Conservation (phyloP, 2,329 filamentous ascomycete species). For the Microcyclospora tardicrescens region DNA sequence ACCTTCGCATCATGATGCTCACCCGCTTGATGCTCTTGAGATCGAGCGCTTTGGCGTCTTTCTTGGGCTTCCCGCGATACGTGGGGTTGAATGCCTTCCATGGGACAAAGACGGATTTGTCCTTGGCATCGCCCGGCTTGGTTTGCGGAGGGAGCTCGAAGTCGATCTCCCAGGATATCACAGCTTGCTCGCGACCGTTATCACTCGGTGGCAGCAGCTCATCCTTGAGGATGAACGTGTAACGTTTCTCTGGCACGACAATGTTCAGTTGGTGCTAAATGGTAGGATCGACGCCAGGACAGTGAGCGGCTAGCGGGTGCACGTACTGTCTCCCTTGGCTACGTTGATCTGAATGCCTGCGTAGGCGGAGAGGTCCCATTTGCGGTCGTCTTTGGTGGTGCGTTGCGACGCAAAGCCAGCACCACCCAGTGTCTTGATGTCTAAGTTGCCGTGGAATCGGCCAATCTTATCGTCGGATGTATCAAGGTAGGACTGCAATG, state of each 20-base stretch:
- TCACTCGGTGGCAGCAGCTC: constrained; percentile 42
- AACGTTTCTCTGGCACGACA: constrained; percentile 39
- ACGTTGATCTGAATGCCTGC: constrained; percentile 48
- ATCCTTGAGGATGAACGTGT: constrained; percentile 66
- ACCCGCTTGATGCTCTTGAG: constrained; percentile 49
- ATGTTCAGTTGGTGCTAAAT: neutral
- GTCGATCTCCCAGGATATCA: constrained; percentile 61
- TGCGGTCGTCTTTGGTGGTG: constrained; percentile 42
- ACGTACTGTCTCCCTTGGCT: constrained; percentile 38
- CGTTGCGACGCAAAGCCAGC: constrained; percentile 74
- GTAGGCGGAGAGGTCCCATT: constrained; percentile 52
- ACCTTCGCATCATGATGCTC: constrained; percentile 74
- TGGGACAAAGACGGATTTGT: constrained; percentile 39
- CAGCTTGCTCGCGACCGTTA: constrained; percentile 56
- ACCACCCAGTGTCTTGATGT: constrained; percentile 62
- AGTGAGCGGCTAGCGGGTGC: neutral
- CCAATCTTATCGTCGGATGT: constrained; percentile 28
- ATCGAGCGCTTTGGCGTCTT: constrained; percentile 48
- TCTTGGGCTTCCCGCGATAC: constrained; percentile 55
- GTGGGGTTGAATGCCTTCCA: constrained; percentile 58
- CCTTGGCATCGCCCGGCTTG: constrained; percentile 11
- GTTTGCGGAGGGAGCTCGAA: constrained; percentile 35
- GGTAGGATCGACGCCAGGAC: neutral
- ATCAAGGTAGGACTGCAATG: constrained; percentile 35
- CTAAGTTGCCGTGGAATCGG: constrained; percentile 54